Evolutionary conservation across 2,329 filamentous ascomycete genomes (phyloP).

Genomic region (Elsinoe perseae): DNA sequence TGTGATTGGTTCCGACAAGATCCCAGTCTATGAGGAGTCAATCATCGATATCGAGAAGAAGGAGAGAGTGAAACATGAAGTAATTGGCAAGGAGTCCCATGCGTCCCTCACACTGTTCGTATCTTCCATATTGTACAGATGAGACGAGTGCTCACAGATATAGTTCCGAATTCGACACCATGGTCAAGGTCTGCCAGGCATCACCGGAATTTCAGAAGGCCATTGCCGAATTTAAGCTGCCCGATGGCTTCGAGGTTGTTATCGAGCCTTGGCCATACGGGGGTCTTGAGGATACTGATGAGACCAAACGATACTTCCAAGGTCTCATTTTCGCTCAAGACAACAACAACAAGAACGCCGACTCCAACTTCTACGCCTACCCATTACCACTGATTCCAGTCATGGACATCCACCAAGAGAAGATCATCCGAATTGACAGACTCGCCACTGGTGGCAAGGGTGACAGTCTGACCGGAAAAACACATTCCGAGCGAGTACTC

Average conservation of each 20-base stretch:
- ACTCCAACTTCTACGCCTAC: conserved; percentile 29
- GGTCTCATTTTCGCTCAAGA: conserved; percentile 28
- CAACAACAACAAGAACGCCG: conserved; percentile 37
- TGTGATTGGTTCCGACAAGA: conserved; percentile 45
- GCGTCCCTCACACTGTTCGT: conserved; percentile 25
- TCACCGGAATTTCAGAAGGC: conserved; percentile 32
- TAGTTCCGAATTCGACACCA: conserved; percentile 38
- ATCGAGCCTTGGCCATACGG: conserved; percentile 29
- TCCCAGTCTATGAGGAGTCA: conserved; percentile 49
- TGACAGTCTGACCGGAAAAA: conserved; percentile 32
- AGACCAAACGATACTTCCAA: conserved; percentile 27
- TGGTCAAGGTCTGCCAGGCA: conserved; percentile 44
- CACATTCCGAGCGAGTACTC: conserved; percentile 31
- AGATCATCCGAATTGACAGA: conserved; percentile 28
- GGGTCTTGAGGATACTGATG: conserved; percentile 25
- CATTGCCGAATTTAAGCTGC: conserved; percentile 26
- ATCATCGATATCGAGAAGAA: conserved; percentile 30
- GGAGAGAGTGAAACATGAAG: conserved; percentile 24
- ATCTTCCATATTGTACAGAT: background rate
- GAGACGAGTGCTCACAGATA: conserved; percentile 26
- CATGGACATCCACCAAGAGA: conserved; percentile 24
- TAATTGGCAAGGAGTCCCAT: conserved; percentile 26
- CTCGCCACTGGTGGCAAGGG: conserved; percentile 27
- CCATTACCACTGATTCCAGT: conserved; percentile 28
- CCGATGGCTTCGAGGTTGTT: conserved; percentile 25